Evolutionary conservation across 371 early-diverging fungal genomes (phyloP).

Genomic region (Mucor saturninus): DNA sequence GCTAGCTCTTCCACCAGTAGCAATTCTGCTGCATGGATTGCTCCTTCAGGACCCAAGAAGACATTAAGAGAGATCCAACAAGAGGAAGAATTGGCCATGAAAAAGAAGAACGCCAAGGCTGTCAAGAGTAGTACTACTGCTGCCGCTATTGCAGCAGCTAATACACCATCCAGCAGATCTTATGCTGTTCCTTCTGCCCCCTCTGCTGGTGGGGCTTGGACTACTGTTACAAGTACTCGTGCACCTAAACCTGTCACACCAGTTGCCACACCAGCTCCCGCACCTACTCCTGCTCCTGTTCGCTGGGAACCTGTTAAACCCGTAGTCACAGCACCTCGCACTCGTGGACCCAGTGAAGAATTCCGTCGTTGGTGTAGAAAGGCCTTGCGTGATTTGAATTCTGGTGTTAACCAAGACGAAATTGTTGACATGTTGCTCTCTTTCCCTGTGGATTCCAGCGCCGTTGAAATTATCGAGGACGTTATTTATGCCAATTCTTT

Average conservation of each 20-base stretch:
- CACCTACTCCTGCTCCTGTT: constrained; percentile 18
- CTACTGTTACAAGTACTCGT: constrained; percentile 49
- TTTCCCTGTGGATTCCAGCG: constrained; percentile 75
- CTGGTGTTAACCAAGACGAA: constrained; percentile 74
- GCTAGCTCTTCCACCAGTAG: constrained; percentile 26
- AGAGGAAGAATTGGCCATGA: constrained; percentile 72
- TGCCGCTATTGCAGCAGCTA: constrained; percentile 28
- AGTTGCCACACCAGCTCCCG: constrained; percentile 15
- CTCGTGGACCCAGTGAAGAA: constrained; percentile 65
- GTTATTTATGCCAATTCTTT: constrained; percentile 78
- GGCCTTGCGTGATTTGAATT: constrained; percentile 67
- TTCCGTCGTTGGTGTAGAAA: constrained; percentile 80
- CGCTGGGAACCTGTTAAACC: constrained; percentile 41
- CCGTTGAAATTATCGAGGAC: constrained; percentile 81
- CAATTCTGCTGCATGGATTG: constrained; percentile 48
- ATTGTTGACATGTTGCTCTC: constrained; percentile 79
- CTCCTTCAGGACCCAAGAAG: constrained; percentile 64
- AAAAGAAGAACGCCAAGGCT: constrained; percentile 49
- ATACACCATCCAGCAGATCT: constrained; percentile 23
- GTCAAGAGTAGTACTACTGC: constrained; percentile 30
- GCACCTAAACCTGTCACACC: constrained; percentile 30
- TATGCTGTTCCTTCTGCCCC: constrained; percentile 17
- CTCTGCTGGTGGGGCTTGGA: constrained; percentile 38
- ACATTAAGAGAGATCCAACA: constrained; percentile 78
- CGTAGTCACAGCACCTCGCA: constrained; percentile 22